Percentiles rank a stretch among this genome's conserved stretches.
Conservation (phyloP, 202 grass and related monocot genomes). For the Setaria viridis region DNA sequence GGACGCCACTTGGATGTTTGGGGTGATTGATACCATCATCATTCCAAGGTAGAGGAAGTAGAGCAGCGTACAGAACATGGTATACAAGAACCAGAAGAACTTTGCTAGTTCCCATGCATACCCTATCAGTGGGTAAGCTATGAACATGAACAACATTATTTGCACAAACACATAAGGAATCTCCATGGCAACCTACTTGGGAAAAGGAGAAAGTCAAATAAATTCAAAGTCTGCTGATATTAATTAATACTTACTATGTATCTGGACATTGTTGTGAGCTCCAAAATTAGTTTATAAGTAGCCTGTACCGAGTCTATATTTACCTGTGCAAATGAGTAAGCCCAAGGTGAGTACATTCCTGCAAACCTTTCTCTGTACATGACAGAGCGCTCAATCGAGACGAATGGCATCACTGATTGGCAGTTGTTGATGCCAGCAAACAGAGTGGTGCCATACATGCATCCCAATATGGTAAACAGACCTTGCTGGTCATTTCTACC, state of each 20-base stretch:
- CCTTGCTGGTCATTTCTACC: constrained; percentile 73
- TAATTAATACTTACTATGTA: background rate
- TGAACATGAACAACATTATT: constrained; percentile 43
- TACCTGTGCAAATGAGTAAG: constrained; percentile 83
- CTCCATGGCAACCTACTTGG: constrained; percentile 59
- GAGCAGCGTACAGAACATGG: constrained; percentile 59
- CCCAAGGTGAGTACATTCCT: constrained; percentile 93
- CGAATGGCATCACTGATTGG: constrained; percentile 72
- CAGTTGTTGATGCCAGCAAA: constrained; percentile 70
- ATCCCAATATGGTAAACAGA: constrained; percentile 82
- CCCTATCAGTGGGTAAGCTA: constrained; percentile 64
- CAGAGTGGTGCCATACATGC: constrained; percentile 56
- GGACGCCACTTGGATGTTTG: constrained; percentile 62
- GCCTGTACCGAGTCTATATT: background rate
- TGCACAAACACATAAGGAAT: constrained; percentile 56
- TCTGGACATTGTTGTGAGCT: background rate
- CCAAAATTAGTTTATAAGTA: background rate
- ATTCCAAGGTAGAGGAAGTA: constrained; percentile 71
- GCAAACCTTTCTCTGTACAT: constrained; percentile 87
- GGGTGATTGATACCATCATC: constrained; percentile 64
- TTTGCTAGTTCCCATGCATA: constrained; percentile 56
- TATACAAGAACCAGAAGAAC: constrained; percentile 67
- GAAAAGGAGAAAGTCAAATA: background rate
- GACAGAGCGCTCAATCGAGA: constrained; percentile 69
- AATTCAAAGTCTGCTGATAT: background rate